A percentile compares a stretch with the other conserved stretches of the same genome.
phyloP scores from a whole-genome alignment of 2,329 filamentous ascomycete genomes.

The Exophiala viscosa region DNA sequence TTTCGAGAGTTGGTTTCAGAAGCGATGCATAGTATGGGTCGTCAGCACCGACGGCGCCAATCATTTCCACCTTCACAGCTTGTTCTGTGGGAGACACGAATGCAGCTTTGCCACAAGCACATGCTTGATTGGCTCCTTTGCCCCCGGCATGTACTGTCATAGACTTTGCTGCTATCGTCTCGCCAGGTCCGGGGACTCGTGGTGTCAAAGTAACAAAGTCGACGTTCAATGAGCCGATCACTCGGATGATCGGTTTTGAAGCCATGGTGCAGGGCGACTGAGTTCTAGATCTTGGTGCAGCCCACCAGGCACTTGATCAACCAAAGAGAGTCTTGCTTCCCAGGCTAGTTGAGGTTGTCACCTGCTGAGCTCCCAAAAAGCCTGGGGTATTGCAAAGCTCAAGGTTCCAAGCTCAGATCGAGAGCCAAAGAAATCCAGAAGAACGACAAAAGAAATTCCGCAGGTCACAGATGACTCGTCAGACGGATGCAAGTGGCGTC shows the following conservation, averaged over 20 bases:
- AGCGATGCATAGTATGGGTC: conserved; percentile 62
- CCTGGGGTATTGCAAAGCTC: no score
- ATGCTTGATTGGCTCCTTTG: conserved; percentile 94
- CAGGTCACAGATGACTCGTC: no score
- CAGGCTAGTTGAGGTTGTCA: not conserved
- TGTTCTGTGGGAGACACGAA: conserved; percentile 26
- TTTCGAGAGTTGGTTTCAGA: conserved; percentile 56
- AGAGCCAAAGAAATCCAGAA: no score
- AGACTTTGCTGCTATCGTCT: conserved; percentile 76
- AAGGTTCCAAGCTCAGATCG: no score
- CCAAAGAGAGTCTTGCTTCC: no score
- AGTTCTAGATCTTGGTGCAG: not conserved
- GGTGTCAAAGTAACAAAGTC: conserved; percentile 87
- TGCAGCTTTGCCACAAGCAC: conserved; percentile 79
- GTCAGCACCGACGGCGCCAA: conserved; percentile 63
- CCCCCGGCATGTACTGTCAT: conserved; percentile 82
- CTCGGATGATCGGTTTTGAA: conserved; percentile 58
- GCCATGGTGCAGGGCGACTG: conserved; percentile 31
- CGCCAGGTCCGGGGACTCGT: conserved; percentile 76
- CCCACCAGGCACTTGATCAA: no score
- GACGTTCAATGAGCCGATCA: conserved; percentile 91
- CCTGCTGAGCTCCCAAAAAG: no score
- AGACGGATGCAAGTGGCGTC: no score
- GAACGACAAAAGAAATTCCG: no score
- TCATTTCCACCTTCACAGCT: conserved; percentile 59